A percentile compares a stretch with the other conserved stretches of the same genome.
Evolutionary conservation across 176 grass and related monocot species (phyloP).

Genomic region (Saccharum officinarum): DNA sequence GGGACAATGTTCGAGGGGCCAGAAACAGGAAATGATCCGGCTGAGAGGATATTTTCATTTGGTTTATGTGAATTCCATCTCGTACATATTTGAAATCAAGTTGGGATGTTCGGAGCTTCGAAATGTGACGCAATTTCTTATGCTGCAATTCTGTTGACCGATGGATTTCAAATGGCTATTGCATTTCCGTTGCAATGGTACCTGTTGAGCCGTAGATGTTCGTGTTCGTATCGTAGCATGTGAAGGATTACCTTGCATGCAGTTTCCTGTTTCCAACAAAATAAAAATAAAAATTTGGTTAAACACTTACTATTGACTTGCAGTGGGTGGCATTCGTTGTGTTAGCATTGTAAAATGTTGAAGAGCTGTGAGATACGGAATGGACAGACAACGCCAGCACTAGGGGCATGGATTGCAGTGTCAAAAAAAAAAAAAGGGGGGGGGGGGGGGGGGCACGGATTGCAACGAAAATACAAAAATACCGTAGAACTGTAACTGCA

Average conservation of each 20-base stretch:
- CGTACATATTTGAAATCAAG: constrained; percentile 62
- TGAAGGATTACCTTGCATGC: not conserved
- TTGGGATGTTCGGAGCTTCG: constrained; percentile 26
- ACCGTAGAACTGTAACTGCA: not conserved
- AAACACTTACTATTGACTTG: not conserved
- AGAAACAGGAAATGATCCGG: constrained; percentile 42
- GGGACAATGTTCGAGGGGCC: constrained; percentile 21
- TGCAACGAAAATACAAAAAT: no score
- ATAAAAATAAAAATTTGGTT: not conserved
- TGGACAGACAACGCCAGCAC: no score
- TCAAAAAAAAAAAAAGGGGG: no score
- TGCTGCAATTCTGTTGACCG: not conserved
- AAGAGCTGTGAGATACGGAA: not conserved
- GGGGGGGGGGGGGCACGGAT: no score
- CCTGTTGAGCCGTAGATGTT: not conserved
- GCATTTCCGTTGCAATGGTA: not conserved
- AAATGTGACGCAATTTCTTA: not conserved
- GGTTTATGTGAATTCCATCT: constrained; percentile 54
- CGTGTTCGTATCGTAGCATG: not conserved
- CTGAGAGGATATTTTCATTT: constrained; percentile 41
- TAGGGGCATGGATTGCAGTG: no score
- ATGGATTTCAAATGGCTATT: not conserved
- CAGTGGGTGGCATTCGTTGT: not conserved
- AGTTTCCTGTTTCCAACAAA: not conserved
- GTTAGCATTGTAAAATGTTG: not conserved